A percentile compares a stretch with the other conserved stretches of the same genome.
phyloP scores from a whole-genome alignment of 306 rosid genomes.

The Inga leiocalycina region DNA sequence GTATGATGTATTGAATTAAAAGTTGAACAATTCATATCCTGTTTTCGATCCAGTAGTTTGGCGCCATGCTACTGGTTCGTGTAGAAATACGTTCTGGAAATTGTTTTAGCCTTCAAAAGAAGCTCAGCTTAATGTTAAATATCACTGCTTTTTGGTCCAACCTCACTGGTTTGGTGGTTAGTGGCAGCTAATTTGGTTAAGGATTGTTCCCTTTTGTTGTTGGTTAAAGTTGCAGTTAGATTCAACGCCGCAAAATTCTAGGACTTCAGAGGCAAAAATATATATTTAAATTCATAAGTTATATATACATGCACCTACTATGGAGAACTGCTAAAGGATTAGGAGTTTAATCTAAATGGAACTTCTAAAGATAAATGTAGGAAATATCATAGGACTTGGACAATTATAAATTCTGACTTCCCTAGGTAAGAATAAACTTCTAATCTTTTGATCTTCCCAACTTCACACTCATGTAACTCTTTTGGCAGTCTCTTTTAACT shows the following conservation, averaged over 20 bases:
- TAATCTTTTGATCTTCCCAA: too few species aligned
- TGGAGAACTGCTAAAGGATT: too few species aligned
- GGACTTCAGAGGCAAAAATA: not conserved
- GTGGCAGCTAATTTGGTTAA: slow-evolving; percentile 2
- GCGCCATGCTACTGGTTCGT: not conserved
- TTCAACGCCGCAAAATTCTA: not conserved
- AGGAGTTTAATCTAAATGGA: too few species aligned
- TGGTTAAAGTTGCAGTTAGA: not conserved
- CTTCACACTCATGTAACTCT: too few species aligned
- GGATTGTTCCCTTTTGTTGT: not conserved
- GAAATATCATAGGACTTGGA: too few species aligned
- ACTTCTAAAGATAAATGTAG: too few species aligned
- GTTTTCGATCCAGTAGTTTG: slow-evolving; percentile 12
- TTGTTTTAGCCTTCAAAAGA: not conserved
- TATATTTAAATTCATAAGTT: not conserved
- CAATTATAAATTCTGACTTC: too few species aligned
- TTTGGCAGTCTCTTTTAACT: too few species aligned
- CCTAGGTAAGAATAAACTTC: too few species aligned
- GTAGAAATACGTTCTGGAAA: not conserved
- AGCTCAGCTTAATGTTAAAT: not conserved
- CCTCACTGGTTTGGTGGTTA: not conserved
- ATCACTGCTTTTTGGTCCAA: not conserved
- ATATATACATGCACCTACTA: not conserved
- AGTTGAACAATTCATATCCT: not conserved
- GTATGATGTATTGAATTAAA: not conserved